Conservation (phyloP, 179 eudicot species). For the Carnegiea gigantea region DNA sequence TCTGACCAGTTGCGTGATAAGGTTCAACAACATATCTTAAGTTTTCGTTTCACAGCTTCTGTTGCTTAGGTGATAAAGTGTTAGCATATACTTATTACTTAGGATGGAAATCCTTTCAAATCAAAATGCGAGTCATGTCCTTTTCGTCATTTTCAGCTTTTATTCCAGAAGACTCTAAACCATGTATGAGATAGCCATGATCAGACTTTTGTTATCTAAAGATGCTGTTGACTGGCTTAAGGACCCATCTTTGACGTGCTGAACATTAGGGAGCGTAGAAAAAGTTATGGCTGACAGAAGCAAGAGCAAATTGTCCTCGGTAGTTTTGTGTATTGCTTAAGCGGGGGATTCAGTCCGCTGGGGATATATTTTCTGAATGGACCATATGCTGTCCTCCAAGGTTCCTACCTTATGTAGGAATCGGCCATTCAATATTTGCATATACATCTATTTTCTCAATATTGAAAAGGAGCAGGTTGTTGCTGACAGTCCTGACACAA, state of each 20-base stretch:
- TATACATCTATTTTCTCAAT: neutral
- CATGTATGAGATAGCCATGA: neutral
- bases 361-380: neutral
- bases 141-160: neutral
- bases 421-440: neutral
- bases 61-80: neutral
- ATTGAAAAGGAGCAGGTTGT: neutral
- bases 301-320: neutral
- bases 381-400: neutral
- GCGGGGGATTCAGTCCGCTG: neutral
- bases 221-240: neutral
- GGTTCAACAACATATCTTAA: neutral
- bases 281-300: neutral
- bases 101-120: neutral
- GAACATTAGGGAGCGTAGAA: neutral
- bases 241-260: neutral
- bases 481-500: slow-evolving; percentile 6
- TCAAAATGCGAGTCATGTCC: neutral
- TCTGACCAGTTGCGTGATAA: neutral
- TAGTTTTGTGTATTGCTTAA: neutral
- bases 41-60: neutral
- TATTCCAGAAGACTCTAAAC: neutral
- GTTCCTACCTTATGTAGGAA: neutral
- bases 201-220: neutral
- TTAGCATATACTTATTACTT: neutral